These are phyloP conservation scores for Pichia heedii DNA, from an alignment of 805 yeast species.

Conservation along the genomic window DNA sequence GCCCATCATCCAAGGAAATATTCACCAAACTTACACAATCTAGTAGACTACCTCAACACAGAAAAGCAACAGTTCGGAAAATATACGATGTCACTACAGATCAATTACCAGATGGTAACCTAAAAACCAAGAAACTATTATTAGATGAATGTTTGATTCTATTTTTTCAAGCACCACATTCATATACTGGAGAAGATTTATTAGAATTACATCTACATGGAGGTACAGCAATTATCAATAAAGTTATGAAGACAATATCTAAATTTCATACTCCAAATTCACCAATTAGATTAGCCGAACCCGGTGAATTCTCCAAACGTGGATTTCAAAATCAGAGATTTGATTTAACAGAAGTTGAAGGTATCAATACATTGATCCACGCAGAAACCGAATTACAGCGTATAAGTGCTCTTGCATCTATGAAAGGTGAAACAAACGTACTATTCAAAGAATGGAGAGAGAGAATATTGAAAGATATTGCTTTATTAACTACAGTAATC, in stretches of 20 bases:
- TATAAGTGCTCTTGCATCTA: constrained; percentile 59
- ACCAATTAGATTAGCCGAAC: constrained; percentile 72
- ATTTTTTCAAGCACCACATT: constrained; percentile 60
- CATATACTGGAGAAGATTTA: constrained; percentile 90
- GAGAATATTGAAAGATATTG: constrained; percentile 54
- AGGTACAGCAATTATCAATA: constrained; percentile 72
- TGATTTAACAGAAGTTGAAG: constrained; percentile 87
- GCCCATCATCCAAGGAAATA: constrained; percentile 46
- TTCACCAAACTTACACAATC: constrained; percentile 38
- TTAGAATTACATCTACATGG: constrained; percentile 92
- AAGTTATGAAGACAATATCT: constrained; percentile 57
- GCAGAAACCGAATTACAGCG: constrained; percentile 93
- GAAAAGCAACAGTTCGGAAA: constrained; percentile 51
- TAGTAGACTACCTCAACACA: constrained; percentile 32
- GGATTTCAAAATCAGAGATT: constrained; percentile 79
- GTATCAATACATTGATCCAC: constrained; percentile 77
- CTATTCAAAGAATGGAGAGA: constrained; percentile 60
- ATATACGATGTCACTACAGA: constrained; percentile 35
- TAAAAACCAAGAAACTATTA: constrained; percentile 23
- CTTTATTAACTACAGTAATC: constrained; percentile 75
- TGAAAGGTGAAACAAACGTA: constrained; percentile 56
- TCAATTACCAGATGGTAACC: not conserved
- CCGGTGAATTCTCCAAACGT: constrained; percentile 84
- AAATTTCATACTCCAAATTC: constrained; percentile 37
- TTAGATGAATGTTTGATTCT: constrained; percentile 73